These are phyloP conservation scores for Porcisia deanei DNA, from an alignment of 208 protist species.

Conservation along the genomic window DNA sequence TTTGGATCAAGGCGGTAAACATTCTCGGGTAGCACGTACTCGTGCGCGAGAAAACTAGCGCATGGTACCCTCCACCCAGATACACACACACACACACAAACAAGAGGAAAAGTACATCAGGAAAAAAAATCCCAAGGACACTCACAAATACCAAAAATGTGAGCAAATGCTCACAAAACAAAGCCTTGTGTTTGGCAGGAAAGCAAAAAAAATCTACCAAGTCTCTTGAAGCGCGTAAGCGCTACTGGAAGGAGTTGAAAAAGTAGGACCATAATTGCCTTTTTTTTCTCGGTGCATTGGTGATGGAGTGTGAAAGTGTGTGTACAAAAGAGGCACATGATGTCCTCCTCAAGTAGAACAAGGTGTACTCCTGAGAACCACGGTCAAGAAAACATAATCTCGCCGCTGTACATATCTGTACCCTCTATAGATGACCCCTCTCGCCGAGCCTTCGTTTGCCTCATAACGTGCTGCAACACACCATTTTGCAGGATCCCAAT, in stretches of 20 bases:
- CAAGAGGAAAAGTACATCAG: constrained; percentile 13
- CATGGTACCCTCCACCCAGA: background rate
- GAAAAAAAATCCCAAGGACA: constrained; percentile 4
- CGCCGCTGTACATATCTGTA: constrained; percentile 25
- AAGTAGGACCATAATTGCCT: constrained; percentile 1
- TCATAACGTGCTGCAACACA: constrained; percentile 87
- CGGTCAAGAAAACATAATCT: constrained; percentile 25
- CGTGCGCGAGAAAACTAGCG: constrained; percentile 4
- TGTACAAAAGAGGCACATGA: background rate
- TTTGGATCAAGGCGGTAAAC: background rate
- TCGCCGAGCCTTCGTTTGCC: constrained; percentile 72
- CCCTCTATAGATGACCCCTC: constrained; percentile 34
- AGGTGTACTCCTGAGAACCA: background rate
- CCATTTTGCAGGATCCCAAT: constrained; percentile 90
- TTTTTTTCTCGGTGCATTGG: background rate
- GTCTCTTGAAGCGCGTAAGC: background rate
- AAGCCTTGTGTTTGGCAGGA: background rate
- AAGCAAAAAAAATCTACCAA: constrained; percentile 1
- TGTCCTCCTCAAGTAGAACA: background rate
- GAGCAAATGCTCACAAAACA: constrained; percentile 24
- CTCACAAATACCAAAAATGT: constrained; percentile 1
- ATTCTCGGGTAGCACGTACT: background rate
- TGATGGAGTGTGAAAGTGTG: background rate
- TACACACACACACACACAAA: no score
- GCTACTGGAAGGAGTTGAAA: background rate